Conservation (phyloP, 306 rosid genomes). For the Quercus bicolor region DNA sequence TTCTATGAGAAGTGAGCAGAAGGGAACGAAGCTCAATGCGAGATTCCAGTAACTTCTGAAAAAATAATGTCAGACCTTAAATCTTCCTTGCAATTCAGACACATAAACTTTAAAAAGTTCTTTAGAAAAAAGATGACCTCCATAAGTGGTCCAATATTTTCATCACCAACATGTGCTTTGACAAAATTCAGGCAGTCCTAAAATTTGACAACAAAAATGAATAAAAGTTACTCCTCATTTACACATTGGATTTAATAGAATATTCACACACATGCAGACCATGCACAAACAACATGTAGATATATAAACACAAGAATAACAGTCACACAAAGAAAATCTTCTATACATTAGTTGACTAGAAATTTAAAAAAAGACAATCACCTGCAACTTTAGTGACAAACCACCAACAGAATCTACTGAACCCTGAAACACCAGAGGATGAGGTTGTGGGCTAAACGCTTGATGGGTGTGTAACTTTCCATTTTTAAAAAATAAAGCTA, state of each 20-base stretch:
- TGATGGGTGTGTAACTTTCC: no score
- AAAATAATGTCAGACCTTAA: neutral
- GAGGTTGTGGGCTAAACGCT: no score
- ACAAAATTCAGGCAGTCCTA: slow-evolving; percentile 30
- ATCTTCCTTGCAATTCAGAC: neutral
- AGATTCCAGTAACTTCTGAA: slow-evolving; percentile 34
- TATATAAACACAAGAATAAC: neutral
- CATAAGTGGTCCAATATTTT: slow-evolving; percentile 21
- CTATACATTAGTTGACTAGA: neutral
- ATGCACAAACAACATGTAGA: neutral
- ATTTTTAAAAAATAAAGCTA: neutral
- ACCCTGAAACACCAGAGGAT: slow-evolving; percentile 16
- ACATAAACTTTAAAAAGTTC: neutral
- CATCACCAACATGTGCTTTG: slow-evolving; percentile 33
- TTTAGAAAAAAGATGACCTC: slow-evolving; percentile 13
- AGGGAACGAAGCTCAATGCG: slow-evolving; percentile 22
- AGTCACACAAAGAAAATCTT: neutral
- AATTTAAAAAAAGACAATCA: slow-evolving; percentile 6
- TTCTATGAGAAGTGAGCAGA: slow-evolving; percentile 15
- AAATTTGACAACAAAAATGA: slow-evolving; percentile 4
- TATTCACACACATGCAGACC: neutral
- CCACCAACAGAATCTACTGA: slow-evolving; percentile 11
- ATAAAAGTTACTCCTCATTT: neutral
- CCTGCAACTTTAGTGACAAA: slow-evolving; percentile 30
- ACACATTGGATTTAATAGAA: neutral